Conservation (phyloP, 805 yeast genomes). For the Pichia thaimueangensis region DNA sequence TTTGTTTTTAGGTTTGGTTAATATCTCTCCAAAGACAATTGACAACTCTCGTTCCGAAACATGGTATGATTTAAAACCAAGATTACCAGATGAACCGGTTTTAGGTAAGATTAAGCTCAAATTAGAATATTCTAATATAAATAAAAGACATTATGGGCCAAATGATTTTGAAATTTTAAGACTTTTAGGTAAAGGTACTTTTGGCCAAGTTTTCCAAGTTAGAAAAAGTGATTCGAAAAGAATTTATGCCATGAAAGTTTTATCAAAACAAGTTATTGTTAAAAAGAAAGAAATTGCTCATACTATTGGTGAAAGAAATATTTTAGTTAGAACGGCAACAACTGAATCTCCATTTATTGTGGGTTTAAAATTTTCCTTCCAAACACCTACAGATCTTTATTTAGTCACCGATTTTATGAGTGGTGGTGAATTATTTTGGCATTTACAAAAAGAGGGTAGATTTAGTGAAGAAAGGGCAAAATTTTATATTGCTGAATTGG, state of each 20-base stretch:
- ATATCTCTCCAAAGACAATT: slow-evolving; percentile 58
- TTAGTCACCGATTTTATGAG: slow-evolving; percentile 96
- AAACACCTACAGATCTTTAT: slow-evolving; percentile 87
- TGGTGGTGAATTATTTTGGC: slow-evolving; percentile 78
- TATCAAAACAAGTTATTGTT: slow-evolving; percentile 90
- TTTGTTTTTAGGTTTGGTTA: slow-evolving; percentile 77
- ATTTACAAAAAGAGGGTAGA: slow-evolving; percentile 92
- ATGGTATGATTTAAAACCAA: slow-evolving; percentile 71
- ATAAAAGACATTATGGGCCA: slow-evolving; percentile 82
- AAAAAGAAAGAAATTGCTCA: slow-evolving; percentile 97
- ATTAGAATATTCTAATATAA: slow-evolving; percentile 63
- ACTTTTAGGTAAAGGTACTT: slow-evolving; percentile 91
- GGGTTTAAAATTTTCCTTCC: slow-evolving; percentile 92
- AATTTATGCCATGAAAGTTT: slow-evolving; percentile 95
- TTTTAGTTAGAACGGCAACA: slow-evolving; percentile 85
- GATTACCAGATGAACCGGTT: slow-evolving; percentile 70
- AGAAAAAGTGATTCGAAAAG: slow-evolving; percentile 83
- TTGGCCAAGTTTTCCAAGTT: slow-evolving; percentile 97
- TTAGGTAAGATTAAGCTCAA: slow-evolving; percentile 72
- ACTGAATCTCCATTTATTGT: slow-evolving; percentile 80
- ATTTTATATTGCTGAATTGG: slow-evolving; percentile 94
- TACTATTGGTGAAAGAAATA: slow-evolving; percentile 95
- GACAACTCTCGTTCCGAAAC: slow-evolving; percentile 43
- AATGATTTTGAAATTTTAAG: slow-evolving; percentile 90
- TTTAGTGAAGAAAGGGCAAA: slow-evolving; percentile 91